These are phyloP conservation scores for Tritrichomonas musculus DNA, from an alignment of 208 protist species.

Conservation along the genomic window DNA sequence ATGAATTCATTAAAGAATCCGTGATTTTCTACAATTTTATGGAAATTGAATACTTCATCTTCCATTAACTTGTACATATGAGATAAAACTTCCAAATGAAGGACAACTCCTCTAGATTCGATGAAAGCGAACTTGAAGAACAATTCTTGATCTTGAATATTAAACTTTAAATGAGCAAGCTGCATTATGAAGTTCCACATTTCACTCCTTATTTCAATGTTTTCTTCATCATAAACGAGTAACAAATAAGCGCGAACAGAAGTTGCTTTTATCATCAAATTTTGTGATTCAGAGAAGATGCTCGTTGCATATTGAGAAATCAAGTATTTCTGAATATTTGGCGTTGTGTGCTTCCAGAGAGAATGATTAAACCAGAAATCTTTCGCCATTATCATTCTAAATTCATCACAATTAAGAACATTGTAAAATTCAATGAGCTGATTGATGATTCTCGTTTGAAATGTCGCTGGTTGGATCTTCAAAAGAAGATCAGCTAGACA, in stretches of 20 bases:
- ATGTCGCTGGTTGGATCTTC: background rate
- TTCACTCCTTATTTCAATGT: background rate
- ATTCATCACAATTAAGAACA: background rate
- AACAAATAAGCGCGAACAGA: background rate
- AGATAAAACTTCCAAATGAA: background rate
- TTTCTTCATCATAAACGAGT: background rate
- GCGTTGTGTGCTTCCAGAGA: background rate
- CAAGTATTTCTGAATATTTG: background rate
- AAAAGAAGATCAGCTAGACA: background rate
- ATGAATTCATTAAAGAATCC: background rate
- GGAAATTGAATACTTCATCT: background rate
- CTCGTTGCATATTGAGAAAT: background rate
- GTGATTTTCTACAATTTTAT: background rate
- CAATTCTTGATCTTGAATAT: background rate
- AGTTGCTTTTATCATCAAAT: background rate
- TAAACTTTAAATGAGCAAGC: background rate
- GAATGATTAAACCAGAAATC: background rate
- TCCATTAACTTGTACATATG: slow-evolving; percentile 5
- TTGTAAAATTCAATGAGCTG: background rate
- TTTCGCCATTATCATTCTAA: background rate
- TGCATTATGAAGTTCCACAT: background rate
- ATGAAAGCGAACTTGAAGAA: background rate
- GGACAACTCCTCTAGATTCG: background rate
- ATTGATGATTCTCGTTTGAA: background rate
- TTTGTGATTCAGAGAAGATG: background rate